phyloP scores from a whole-genome alignment of 2,329 filamentous ascomycete species.

The Aspergillus quadrilineatus region DNA sequence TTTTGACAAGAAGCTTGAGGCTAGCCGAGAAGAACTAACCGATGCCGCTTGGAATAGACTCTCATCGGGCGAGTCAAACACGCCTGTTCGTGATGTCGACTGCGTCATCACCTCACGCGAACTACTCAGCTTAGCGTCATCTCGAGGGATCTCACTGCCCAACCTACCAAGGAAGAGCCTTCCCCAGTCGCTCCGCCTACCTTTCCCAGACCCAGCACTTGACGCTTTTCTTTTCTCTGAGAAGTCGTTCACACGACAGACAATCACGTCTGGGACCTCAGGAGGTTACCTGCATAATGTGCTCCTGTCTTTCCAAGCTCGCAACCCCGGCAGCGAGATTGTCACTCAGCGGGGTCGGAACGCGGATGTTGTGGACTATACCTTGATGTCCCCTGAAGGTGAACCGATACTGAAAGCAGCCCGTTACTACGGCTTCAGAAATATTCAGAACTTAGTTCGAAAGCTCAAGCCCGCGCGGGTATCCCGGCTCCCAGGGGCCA shows the following conservation, averaged over 20 bases:
- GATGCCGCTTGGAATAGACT: constrained; percentile 65
- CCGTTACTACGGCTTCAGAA: constrained; percentile 94
- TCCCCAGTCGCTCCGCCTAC: constrained; percentile 44
- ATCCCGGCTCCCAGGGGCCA: constrained; percentile 77
- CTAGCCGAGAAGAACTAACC: constrained; percentile 87
- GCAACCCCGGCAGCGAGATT: constrained; percentile 70
- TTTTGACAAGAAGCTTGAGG: constrained; percentile 98
- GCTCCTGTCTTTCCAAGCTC: constrained; percentile 69
- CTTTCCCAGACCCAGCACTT: constrained; percentile 72
- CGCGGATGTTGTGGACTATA: constrained; percentile 84
- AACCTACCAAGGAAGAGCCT: constrained; percentile 62
- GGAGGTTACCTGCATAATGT: constrained; percentile 88
- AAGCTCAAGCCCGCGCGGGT: constrained; percentile 76
- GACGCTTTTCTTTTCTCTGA: constrained; percentile 72
- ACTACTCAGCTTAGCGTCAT: constrained; percentile 82
- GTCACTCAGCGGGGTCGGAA: constrained; percentile 76
- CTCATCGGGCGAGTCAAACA: constrained; percentile 34
- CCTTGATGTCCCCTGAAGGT: constrained; percentile 58
- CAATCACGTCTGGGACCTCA: constrained; percentile 69
- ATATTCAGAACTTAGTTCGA: constrained; percentile 97
- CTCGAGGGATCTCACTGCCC: constrained; percentile 75
- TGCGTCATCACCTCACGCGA: constrained; percentile 98
- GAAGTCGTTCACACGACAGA: constrained; percentile 38
- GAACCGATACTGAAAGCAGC: constrained; percentile 73
- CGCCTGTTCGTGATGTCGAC: constrained; percentile 79